Evolutionary conservation across 345 rosid genomes (phyloP), one percentile per base, ranked within the genome.

Genomic region (Melaleuca quinquenervia): DNA sequence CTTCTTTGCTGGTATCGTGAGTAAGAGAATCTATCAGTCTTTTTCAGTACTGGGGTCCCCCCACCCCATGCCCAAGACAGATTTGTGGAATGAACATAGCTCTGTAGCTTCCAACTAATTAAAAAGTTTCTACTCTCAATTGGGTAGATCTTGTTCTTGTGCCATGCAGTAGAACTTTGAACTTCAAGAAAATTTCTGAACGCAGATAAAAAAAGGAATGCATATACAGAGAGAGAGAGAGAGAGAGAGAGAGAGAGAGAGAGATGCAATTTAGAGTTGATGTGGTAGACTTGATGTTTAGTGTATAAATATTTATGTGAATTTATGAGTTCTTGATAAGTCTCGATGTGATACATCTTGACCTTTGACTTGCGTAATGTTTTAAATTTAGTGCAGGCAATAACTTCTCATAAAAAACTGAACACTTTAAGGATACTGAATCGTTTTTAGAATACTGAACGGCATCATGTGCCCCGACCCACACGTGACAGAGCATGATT

Each of bases 1-100:
- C 74, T 12, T 15, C 26, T 87, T 26, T 88, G 85, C 76, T 88
- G 56, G 82, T 85, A 83, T 55, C 50, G 89, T 11, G 45, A 86
- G 36, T 48, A 50, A 62, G 87, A 87, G 80, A 70, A 70, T 70
- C 80, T 32, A 70, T 70, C 26, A 18, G 48, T 32, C 80, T 36
- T 70, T 36, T 70, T 70, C 80, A 36, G 80, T 8, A 44, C 80
- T 70, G 48, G 48, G 80, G 48, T 70, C 48, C 48, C 45, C 80
- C 80, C 24, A 5, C 48, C 80, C 48, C 8, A 8, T 2, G 78
- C 24, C 13, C 78, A 8, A 4, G 22, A 64, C 45, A 64, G 32
- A 64, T 64, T 41, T 32, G 9, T 36, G 18, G 7, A 36, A 70
- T 1, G 78, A 70, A 18, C 48, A 5, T 20, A 70, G 48, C 78